These are phyloP conservation scores for Gliomastix tumulicola DNA, from an alignment of 2,329 filamentous ascomycete genomes.

Conservation along the genomic window DNA sequence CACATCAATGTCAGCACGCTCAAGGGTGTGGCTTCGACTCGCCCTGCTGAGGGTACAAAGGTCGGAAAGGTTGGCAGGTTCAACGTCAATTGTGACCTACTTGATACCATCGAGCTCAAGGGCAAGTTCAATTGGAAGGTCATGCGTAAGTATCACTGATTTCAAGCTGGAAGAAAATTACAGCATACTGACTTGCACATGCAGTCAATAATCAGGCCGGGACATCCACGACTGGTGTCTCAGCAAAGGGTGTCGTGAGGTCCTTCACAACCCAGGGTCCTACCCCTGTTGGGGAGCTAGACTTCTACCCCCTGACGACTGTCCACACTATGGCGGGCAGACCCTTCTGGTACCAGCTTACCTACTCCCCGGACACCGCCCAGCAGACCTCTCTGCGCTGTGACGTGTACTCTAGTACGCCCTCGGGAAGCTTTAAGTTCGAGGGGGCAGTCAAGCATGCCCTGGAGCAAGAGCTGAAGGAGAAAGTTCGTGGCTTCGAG, in stretches of 20 bases:
- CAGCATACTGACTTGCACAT: no score
- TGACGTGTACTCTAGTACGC: neutral
- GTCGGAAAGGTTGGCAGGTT: constrained; percentile 22
- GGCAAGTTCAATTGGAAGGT: constrained; percentile 54
- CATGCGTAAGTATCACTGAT: no score
- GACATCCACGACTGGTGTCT: no score
- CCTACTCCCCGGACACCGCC: neutral
- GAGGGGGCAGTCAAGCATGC: neutral
- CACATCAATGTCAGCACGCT: constrained; percentile 43
- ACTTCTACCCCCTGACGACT: neutral
- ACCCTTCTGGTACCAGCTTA: neutral
- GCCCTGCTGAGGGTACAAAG: constrained; percentile 21
- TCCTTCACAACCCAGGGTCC: neutral
- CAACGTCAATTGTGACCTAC: constrained; percentile 20
- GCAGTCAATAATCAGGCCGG: no score
- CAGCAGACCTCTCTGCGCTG: neutral
- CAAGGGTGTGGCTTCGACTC: neutral
- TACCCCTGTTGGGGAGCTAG: neutral
- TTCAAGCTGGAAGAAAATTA: no score
- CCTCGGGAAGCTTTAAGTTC: neutral
- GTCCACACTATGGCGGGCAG: neutral
- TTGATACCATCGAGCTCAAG: constrained; percentile 47
- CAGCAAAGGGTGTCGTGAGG: no score
- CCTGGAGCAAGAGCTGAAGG: neutral
- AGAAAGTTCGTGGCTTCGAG: neutral